phyloP scores from a whole-genome alignment of 2,329 filamentous ascomycete genomes.

The Dactylellina sp. region DNA sequence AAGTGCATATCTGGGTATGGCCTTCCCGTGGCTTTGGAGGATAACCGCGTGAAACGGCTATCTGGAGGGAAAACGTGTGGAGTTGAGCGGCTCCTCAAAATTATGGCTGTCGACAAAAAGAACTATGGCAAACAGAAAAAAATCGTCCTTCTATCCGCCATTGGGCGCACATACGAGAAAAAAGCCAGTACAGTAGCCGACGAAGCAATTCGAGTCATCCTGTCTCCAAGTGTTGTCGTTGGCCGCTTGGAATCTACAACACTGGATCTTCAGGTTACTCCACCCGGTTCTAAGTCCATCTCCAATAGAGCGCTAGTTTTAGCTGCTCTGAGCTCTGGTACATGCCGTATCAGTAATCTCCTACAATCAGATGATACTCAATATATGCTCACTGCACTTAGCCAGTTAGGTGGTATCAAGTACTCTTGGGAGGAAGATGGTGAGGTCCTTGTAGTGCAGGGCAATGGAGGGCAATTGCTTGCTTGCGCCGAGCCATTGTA shows the following conservation, averaged over 20 bases:
- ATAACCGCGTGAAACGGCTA: constrained; percentile 82
- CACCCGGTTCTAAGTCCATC: constrained; percentile 96
- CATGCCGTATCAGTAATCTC: constrained; percentile 88
- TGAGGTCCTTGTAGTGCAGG: constrained; percentile 87
- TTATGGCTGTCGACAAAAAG: constrained; percentile 99
- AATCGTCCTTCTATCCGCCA: constrained; percentile 88
- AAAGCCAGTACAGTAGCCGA: constrained; percentile 92
- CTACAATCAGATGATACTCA: constrained; percentile 97
- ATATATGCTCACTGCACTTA: constrained; percentile 94
- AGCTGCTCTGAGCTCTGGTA: constrained; percentile 86
- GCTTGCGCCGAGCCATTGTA: constrained; percentile 84
- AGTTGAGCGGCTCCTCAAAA: constrained; percentile 84
- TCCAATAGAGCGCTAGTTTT: constrained; percentile 96
- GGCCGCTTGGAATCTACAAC: constrained; percentile 66
- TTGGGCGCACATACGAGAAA: constrained; percentile 87
- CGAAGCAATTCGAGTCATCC: constrained; percentile 80
- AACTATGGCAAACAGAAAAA: constrained; percentile 96
- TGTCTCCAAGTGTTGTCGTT: constrained; percentile 82
- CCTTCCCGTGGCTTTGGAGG: constrained; percentile 83
- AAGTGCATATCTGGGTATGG: constrained; percentile 97
- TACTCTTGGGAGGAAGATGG: constrained; percentile 96
- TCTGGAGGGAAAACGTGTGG: constrained; percentile 89
- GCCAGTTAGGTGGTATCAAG: constrained; percentile 82
- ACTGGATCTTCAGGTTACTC: constrained; percentile 80
- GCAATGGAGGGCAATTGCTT: constrained; percentile 85